Evolutionary conservation across 306 rosid species (phyloP), one percentile per base, ranked within the genome.

Genomic region (Prunus armeniaca): DNA sequence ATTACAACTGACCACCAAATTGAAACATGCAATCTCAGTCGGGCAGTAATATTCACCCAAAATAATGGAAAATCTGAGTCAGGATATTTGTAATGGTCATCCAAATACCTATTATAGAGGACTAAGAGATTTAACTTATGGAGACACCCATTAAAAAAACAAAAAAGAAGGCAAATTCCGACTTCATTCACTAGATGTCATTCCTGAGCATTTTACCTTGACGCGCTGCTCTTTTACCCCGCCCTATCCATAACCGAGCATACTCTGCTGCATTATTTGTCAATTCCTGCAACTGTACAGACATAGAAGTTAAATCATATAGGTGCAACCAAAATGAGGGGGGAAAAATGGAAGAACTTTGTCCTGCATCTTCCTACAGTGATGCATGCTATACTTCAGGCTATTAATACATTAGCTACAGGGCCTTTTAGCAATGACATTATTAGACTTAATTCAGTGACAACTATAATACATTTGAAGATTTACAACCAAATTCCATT

Each of bases 181-280:
- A 38, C 7, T 38, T 38, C 30, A 17, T 50, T 65, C 46, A 0
- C 38, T 50, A 3, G 41, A 56, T 15, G 43, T 55, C 64, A 10
- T 56, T 46, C 55, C 63, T 55, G 22, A 71, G 47, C 18, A 47
- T 70, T 78, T 69, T 86, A 90, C 99, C 99, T 64, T 66, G 90
- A 70, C 89, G 81, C 68, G 97, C 87, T 68, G 89, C 93, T 80
- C 87, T 88, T 83, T 81, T 95, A 57, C 93, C 96, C 80, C 71
- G 82, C 74, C 86, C 84, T 83, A 92, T 82, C 97, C 97, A 95
- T 69, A 86, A 82, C 67, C 63, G 88, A 58, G 97, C 91, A 78
- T 62, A 71, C 72, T 88, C 97, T 65, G 93, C 92, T 28, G 97
- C 90, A 67, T 57, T 87, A 75, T 56, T 20, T 67, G 89, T 83